Base-by-base conservation (phyloP, 441 rosid genomes). In the Aquilaria agallochum region DNA sequence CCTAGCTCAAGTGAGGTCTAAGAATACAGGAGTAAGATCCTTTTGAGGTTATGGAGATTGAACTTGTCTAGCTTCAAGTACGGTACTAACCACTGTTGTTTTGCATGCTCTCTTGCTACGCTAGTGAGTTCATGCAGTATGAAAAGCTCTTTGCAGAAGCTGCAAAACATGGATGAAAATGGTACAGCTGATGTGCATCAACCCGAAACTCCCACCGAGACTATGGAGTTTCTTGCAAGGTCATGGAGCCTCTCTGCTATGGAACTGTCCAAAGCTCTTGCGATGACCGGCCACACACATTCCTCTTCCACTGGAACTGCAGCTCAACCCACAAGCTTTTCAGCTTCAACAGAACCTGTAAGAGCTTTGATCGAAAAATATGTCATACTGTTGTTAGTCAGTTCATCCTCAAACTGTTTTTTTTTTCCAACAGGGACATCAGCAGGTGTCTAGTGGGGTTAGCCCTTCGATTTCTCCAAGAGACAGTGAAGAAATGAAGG, bases 141-240 rank as follows among this genome's bases (percentile, higher is more conserved):
- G 33, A 81, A 73, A 49, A 53, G 58, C 69, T 62, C 79, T 55
- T 72, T 76, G 31, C 73, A 72, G 11, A 85, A 63, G 82, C 91
- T 90, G 63, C 93, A 88, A 64, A 77, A 87, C 71, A 87, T 90
- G 56, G 98, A 94, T 11, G 98, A 94, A 74, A 81, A 90, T 62
- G 74, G 71, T 31, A 74, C 88, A 32, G 73, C 89, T 7, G 67
- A 58, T 36, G 30, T 11, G 32, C 67, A 70, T 55, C 79, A 80
- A 14, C 98, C 98, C 13, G 97, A 93, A 76, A 93, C 97, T 48
- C 97, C 98, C 40, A 83, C 85, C 0, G 95, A 87, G 75, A 80
- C 96, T 34, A 90, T 93, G 98, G 98, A 90, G 88, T 93, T 85
- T 70, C 90, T 93, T 12, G 95, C 96, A 12, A 81, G 96, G 77